Evolutionary conservation across 805 yeast species (phyloP).

Genomic region (Cyberlindnera xishuangbannaensis): DNA sequence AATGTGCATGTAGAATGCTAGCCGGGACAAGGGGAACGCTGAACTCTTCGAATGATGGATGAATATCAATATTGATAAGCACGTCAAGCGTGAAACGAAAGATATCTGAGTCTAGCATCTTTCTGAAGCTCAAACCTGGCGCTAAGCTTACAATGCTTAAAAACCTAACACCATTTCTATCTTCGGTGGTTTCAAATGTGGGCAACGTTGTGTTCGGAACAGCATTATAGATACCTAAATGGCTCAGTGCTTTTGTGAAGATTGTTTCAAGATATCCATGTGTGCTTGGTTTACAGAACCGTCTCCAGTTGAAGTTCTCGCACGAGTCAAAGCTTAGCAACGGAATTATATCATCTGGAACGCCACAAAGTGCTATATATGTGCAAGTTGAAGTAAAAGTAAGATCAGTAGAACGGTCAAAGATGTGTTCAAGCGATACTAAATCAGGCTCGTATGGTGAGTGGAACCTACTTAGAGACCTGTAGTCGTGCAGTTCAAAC

Average conservation of each 20-base stretch:
- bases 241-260: background rate
- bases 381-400: constrained; percentile 1
- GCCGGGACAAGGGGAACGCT: background rate
- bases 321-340: background rate
- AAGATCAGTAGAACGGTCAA: constrained; percentile 3
- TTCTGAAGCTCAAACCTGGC: background rate
- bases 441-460: constrained; percentile 5
- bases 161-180: background rate
- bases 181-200: background rate
- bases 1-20: background rate
- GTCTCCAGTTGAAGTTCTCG: constrained; percentile 3
- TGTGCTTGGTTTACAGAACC: constrained; percentile 3
- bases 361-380: constrained; percentile 5
- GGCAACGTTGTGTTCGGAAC: background rate
- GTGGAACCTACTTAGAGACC: constrained; percentile 1
- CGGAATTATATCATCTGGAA: constrained; percentile 4
- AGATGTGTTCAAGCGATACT: background rate
- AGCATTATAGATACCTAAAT: background rate
- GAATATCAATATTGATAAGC: background rate
- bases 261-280: background rate
- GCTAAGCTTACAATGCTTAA: background rate
- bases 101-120: background rate
- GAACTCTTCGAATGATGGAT: background rate
- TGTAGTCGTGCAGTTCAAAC: constrained; percentile 4
- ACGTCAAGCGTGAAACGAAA: background rate